A percentile compares a stretch with the other conserved stretches of the same genome.
Evolutionary conservation across 108 stramenopile genomes (phyloP).

Genomic region (Nannochloropsis gaditana): DNA sequence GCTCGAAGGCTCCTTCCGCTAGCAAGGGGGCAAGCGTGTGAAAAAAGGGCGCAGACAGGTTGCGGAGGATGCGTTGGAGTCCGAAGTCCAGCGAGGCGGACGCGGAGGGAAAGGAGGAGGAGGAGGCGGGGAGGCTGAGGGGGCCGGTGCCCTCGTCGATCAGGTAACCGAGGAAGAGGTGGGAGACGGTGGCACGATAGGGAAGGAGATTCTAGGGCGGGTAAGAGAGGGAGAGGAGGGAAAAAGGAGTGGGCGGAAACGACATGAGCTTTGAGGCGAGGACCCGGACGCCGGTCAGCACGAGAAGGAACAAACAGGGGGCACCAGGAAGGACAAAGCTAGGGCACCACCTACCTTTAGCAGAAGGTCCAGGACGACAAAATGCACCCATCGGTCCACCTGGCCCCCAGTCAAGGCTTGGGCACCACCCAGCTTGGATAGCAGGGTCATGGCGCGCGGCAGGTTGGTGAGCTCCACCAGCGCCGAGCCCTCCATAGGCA

Average conservation of each 20-base stretch:
- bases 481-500: not conserved
- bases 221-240: not conserved
- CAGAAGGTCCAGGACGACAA: not conserved
- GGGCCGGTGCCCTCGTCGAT: not conserved
- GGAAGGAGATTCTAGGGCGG: slow-evolving; percentile 3
- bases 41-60: not conserved
- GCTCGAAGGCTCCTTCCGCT: not conserved
- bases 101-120: not conserved
- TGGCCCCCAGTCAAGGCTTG: not conserved
- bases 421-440: not conserved
- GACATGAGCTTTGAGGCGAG: not conserved
- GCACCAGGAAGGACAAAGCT: not conserved
- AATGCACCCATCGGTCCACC: not conserved
- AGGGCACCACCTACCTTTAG: not conserved
- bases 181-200: not conserved
- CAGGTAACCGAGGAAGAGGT: not conserved
- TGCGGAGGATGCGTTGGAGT: not conserved
- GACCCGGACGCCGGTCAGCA: not conserved
- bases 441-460: not conserved
- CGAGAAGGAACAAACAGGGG: not conserved
- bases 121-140: not conserved
- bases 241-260: not conserved
- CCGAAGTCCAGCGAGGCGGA: not conserved
- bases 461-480: not conserved
- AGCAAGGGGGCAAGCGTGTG: not conserved